Base-by-base conservation (phyloP, 768 basidiomycete genomes). In the Cyathus striatus region DNA sequence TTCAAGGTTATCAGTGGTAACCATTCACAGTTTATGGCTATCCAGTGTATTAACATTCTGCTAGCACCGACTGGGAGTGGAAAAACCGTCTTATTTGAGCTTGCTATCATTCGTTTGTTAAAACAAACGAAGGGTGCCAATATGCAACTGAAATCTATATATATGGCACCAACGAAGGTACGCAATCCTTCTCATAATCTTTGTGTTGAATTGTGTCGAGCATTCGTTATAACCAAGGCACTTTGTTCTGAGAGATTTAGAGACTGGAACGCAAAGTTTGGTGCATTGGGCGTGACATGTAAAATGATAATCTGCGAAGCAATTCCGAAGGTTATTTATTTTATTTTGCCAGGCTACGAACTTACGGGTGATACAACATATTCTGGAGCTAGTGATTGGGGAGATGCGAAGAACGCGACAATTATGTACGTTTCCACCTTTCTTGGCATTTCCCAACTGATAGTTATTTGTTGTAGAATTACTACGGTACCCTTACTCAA, bases 111-210 rank as follows among this genome's bases (percentile, higher is more conserved):
- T 40, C 79, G 79, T 23, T 75, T 90, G 70, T 62, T 91, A 23
- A 66, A 66, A 40, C 61, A 74, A 39, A 62, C 68, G 6, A 53
- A 62, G 39, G 58, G 59, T 22, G 56, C 49, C 9, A 60, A 58
- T 21, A 58, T 65, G 21, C 47, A 59, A n/a, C 52, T 61, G 2
- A 90, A 89, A 65, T 86, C 85, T 49, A 79, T 99, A 13, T 99
- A 99, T 56, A 81, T 99, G 52, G 89, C 93, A 1, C 94, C 93
- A 0, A 94, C 91, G 2, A 95, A 94, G 73, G 91, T 86, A n/a
- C n/a, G n/a, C 16, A 34, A 32, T 26, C 30, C 32, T 10, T 1
- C 22, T 38, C 33, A 17, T 14, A 49, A 32, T 35, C 27, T 24
- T 32, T 6, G 6, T 7, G 12, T 24, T 23, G 30, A 17, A 7